A percentile compares a stretch with the other conserved stretches of the same genome.
Conservation (phyloP, 495 filamentous ascomycete genomes). For the Friedmanniomyces endolithicus region DNA sequence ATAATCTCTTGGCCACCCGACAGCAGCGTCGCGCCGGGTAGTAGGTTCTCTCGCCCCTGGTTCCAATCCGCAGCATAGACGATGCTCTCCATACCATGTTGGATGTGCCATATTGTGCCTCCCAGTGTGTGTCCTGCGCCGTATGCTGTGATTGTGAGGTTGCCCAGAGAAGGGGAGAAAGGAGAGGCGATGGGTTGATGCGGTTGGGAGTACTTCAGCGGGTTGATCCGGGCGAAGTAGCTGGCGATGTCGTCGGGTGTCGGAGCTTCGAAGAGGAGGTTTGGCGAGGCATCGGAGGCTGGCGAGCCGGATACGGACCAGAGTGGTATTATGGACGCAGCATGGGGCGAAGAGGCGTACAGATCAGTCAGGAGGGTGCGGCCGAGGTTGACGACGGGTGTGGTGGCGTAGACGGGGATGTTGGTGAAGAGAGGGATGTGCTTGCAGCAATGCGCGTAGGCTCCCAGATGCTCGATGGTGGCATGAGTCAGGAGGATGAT, state of each 20-base stretch:
- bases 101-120: constrained; percentile 97
- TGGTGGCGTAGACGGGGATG: constrained; percentile 93
- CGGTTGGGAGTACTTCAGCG: constrained; percentile 91
- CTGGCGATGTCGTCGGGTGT: constrained; percentile 75
- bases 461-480: constrained; percentile 77
- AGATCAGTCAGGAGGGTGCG: constrained; percentile 84
- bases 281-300: constrained; percentile 22
- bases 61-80: constrained; percentile 99
- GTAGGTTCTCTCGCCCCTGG: constrained; percentile 81
- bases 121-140: constrained; percentile 92
- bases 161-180: constrained; percentile 76
- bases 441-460: constrained; percentile 94
- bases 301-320: constrained; percentile 28
- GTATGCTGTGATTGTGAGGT: constrained; percentile 93
- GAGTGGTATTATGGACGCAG: constrained; percentile 62
- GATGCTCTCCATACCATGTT: constrained; percentile 91
- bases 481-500: constrained; percentile 92
- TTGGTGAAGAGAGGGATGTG: constrained; percentile 81
- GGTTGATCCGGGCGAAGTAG: constrained; percentile 86
- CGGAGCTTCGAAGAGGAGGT: constrained; percentile 68
- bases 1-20: constrained; percentile 80
- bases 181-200: constrained; percentile 76
- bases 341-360: constrained; percentile 78
- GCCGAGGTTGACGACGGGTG: constrained; percentile 82
- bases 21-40: constrained; percentile 86